Evolutionary conservation across 495 filamentous ascomycete genomes (phyloP).

Genomic region (Xeromyces bisporus): DNA sequence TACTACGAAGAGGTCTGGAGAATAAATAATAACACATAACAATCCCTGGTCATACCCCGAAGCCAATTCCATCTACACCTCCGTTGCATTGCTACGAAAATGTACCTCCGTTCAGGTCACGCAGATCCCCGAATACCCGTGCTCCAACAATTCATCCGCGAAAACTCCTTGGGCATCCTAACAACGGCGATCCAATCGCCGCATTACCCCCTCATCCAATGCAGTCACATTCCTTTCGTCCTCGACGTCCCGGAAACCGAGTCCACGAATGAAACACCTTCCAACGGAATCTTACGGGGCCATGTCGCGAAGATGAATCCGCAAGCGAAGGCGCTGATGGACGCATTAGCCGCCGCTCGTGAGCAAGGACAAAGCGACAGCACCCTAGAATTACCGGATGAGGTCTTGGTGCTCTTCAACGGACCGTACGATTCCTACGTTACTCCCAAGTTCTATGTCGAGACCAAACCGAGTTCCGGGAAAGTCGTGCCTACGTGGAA

Average conservation of each 20-base stretch:
- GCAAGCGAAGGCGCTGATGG: slow-evolving; percentile 38
- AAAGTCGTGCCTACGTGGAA: slow-evolving; percentile 50
- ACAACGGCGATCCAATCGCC: slow-evolving; percentile 35
- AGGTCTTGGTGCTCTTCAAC: slow-evolving; percentile 36
- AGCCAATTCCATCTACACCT: no score
- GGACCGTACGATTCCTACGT: slow-evolving; percentile 36
- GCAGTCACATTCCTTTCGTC: slow-evolving; percentile 39
- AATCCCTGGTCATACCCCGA: no score
- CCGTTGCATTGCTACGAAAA: no score
- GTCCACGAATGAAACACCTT: slow-evolving; percentile 9
- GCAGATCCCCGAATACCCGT: slow-evolving; percentile 22
- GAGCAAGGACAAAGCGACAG: slow-evolving; percentile 6
- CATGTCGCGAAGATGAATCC: slow-evolving; percentile 40
- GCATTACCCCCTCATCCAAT: slow-evolving; percentile 28
- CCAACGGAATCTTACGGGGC: slow-evolving; percentile 28
- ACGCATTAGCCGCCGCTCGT: slow-evolving; percentile 13
- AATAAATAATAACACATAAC: no score
- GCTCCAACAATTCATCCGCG: slow-evolving; percentile 30
- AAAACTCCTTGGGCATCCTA: slow-evolving; percentile 37
- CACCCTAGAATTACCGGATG: slow-evolving; percentile 8
- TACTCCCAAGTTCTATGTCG: slow-evolving; percentile 41
- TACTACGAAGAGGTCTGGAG: no score
- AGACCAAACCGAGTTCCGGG: slow-evolving; percentile 36
- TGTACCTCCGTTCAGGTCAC: slow-evolving; percentile 35
- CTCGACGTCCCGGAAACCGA: slow-evolving; percentile 22